Conservation (phyloP, 2,329 filamentous ascomycete species). For the Ophiostoma himal-ulmi region DNA sequence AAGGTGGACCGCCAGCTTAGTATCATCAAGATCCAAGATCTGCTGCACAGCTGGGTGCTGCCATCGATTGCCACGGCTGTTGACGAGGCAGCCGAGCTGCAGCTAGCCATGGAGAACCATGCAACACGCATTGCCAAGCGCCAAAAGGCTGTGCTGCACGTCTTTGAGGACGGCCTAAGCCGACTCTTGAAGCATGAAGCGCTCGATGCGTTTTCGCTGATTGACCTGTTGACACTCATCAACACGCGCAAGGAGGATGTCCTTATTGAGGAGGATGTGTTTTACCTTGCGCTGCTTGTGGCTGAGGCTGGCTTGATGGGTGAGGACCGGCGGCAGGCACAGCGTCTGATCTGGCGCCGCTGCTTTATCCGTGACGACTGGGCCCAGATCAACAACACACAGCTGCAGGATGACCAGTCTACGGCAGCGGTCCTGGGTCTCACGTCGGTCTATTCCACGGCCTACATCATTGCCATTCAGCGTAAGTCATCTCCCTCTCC, state of each 20-base stretch:
- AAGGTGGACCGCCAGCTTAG: constrained; percentile 59
- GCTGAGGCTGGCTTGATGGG: constrained; percentile 50
- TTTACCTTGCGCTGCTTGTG: constrained; percentile 65
- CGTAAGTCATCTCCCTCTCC: constrained; percentile 48
- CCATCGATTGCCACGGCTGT: constrained; percentile 65
- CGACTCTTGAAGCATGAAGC: constrained; percentile 66
- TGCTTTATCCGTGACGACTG: constrained; percentile 82
- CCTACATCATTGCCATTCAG: constrained; percentile 57
- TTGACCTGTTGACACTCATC: constrained; percentile 77
- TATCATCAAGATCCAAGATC: constrained; percentile 73
- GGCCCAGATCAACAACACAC: constrained; percentile 70
- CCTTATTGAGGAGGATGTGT: constrained; percentile 60
- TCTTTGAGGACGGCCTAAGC: constrained; percentile 66
- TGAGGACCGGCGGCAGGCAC: constrained; percentile 54
- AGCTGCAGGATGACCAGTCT: constrained; percentile 64
- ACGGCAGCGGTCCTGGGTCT: constrained; percentile 56
- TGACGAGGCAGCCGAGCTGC: constrained; percentile 70
- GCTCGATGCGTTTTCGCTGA: constrained; percentile 58
- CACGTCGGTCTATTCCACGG: constrained; percentile 64
- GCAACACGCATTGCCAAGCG: constrained; percentile 50
- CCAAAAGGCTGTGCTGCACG: constrained; percentile 59
- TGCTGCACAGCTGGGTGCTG: constrained; percentile 64
- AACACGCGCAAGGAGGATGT: constrained; percentile 38
- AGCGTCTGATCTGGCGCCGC: constrained; percentile 74
- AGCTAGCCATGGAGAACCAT: constrained; percentile 68